Base-by-base conservation (phyloP, 1,139 yeast genomes). In the Saccharomyces hybrid region DNA sequence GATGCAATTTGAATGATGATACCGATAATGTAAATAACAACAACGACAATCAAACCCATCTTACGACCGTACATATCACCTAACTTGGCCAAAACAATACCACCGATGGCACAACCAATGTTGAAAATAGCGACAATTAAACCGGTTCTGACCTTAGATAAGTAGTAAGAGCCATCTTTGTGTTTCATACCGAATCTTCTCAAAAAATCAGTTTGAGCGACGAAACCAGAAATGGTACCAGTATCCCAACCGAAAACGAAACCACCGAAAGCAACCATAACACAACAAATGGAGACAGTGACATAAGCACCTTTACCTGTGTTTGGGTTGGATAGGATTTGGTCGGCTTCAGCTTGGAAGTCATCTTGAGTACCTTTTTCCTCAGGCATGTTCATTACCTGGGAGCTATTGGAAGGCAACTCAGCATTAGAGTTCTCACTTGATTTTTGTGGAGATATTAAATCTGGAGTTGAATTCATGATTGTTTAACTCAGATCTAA, bases 211-310 rank as follows among this genome's bases (percentile, higher is more conserved):
- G 78, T 71, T 88, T 84, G 84, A 67, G 83, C 83, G 67, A 86
- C 78, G 63, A 86, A 82, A 66, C 95, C 95, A 42, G 86, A 80
- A 68, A 84, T 84, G 63, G 88, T 82, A 73, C 89, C 89, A 26
- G 89, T 84, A 72, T 84, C 89, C 79, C 83, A 84, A 61, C 89
- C 89, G 65, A 78, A 84, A 58, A 83, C 81, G 65, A 81, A 76
- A 68, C 88, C 88, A 72, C 85, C 87, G 61, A 82, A 80, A 57
- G 86, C 85, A 54, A 75, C 81, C 75, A 66, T 74, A 69, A 62
- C 71, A 71, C 78, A 75, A 46, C 72, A 65, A 50, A 68, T 57
- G 9, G 67, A 61, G 62, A 78, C 78, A 51, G 78, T 74, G 69
- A 76, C 52, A 46, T 58, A 59, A 32, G 60, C 63, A 32, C 52